Conservation (phyloP, 2,329 filamentous ascomycete genomes). For the Fusarium irregulare region DNA sequence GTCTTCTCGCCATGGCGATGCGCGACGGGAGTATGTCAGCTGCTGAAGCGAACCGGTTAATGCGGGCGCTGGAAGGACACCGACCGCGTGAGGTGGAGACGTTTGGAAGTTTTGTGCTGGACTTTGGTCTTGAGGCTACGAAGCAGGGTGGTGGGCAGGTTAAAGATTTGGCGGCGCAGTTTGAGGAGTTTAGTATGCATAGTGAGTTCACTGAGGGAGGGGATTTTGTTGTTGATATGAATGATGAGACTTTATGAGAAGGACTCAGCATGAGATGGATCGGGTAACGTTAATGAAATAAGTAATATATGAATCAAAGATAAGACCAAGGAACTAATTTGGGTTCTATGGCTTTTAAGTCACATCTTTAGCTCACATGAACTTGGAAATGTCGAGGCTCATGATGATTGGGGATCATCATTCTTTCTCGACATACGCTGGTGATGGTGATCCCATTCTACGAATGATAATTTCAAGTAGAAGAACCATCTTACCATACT, state of each 20-base stretch:
- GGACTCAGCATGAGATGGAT: background rate
- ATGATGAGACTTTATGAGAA: background rate
- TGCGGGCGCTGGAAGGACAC: conserved; percentile 4
- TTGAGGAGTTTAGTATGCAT: conserved; percentile 22
- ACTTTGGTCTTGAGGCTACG: conserved; percentile 13
- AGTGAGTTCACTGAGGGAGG: conserved; percentile 23
- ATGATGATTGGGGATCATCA: no score
- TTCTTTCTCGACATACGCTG: no score
- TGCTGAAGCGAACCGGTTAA: background rate
- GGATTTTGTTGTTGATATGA: conserved; percentile 17
- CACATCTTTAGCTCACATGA: conserved; percentile 2
- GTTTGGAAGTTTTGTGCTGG: conserved; percentile 1
- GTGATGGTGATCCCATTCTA: no score
- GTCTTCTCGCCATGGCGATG: conserved; percentile 8
- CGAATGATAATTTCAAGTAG: no score
- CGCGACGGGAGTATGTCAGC: conserved; percentile 15
- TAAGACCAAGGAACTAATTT: no score
- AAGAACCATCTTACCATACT: no score
- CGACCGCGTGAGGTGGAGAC: background rate
- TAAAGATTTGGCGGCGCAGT: conserved; percentile 17
- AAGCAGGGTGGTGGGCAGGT: conserved; percentile 21
- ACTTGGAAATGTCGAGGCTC: no score
- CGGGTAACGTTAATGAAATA: background rate
- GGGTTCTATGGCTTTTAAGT: no score
- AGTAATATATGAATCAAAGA: background rate